Evolutionary conservation across 2,329 filamentous ascomycete genomes (phyloP).

Genomic region (Periconia sp.): DNA sequence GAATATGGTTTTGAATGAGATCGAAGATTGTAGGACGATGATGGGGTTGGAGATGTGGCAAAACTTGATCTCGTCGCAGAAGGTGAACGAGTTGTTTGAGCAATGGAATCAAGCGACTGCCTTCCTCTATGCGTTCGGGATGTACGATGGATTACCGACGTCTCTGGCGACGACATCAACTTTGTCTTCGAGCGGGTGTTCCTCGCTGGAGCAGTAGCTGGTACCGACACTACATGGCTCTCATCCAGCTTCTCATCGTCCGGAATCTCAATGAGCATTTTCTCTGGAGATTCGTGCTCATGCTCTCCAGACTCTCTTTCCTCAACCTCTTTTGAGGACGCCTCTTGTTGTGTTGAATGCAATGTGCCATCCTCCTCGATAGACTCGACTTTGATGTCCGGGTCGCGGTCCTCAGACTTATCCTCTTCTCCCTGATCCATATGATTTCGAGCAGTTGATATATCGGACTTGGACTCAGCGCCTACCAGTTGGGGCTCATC

Average conservation of each 20-base stretch:
- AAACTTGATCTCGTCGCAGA: constrained; percentile 18
- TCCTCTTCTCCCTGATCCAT: background rate
- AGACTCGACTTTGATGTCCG: constrained; percentile 34
- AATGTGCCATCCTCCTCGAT: constrained; percentile 25
- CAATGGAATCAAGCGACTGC: constrained; percentile 16
- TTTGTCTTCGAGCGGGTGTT: constrained; percentile 38
- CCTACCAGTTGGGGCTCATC: background rate
- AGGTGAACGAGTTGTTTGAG: constrained; percentile 20
- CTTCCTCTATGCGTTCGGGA: constrained; percentile 22
- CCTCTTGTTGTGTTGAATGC: background rate
- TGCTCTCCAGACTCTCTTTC: background rate
- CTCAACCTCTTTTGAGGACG: constrained; percentile 6
- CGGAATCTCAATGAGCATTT: constrained; percentile 20
- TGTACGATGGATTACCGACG: constrained; percentile 8
- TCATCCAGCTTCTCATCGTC: constrained; percentile 24
- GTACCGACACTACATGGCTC: constrained; percentile 19
- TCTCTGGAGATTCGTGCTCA: constrained; percentile 7
- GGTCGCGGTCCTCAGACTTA: constrained; percentile 2
- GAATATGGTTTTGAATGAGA: constrained; percentile 31
- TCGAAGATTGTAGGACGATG: constrained; percentile 31
- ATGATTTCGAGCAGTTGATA: background rate
- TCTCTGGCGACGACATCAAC: constrained; percentile 21
- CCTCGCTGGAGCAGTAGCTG: constrained; percentile 27
- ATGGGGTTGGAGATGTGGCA: constrained; percentile 17
- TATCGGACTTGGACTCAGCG: background rate